These are phyloP conservation scores for Harringtonia aguacate DNA, from an alignment of 2,329 filamentous ascomycete genomes.

Conservation along the genomic window DNA sequence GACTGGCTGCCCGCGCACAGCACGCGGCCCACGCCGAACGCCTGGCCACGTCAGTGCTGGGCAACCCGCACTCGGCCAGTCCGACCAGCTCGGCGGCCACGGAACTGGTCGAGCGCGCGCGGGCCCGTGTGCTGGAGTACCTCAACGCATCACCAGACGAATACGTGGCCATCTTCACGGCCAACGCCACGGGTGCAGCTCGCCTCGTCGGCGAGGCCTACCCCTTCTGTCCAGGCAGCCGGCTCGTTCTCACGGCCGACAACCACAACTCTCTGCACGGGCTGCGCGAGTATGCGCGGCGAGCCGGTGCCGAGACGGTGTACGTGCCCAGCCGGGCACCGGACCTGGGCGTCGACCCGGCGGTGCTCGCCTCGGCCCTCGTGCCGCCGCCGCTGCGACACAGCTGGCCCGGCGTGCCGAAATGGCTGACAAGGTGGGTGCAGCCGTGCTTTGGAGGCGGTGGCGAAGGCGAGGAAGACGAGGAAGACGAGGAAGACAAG, in stretches of 20 bases:
- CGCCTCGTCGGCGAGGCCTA: constrained; percentile 28
- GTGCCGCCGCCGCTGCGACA: not conserved
- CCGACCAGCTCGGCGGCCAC: constrained; percentile 25
- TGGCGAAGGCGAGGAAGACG: not conserved
- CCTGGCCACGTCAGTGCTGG: constrained; percentile 19
- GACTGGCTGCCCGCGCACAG: constrained; percentile 23
- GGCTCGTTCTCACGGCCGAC: constrained; percentile 25
- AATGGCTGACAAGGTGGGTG: not conserved
- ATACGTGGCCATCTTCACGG: constrained; percentile 28
- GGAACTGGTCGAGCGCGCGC: constrained; percentile 19
- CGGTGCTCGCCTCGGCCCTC: constrained; percentile 16
- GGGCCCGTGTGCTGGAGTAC: constrained; percentile 20
- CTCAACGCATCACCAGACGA: constrained; percentile 24
- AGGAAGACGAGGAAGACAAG: not conserved
- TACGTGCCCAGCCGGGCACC: constrained; percentile 20
- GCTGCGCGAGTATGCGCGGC: constrained; percentile 23
- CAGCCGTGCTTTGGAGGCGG: not conserved
- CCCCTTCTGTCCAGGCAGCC: constrained; percentile 16
- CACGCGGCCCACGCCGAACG: constrained; percentile 20
- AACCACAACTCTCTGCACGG: constrained; percentile 33
- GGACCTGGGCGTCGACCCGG: constrained; percentile 19
- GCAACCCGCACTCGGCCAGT: constrained; percentile 29
- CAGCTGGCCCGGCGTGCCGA: not conserved
- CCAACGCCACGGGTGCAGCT: constrained; percentile 28
- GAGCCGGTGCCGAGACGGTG: constrained; percentile 13